Base-by-base conservation (phyloP, 1,284 basidiomycete genomes). In the Neonothopanus nambi region DNA sequence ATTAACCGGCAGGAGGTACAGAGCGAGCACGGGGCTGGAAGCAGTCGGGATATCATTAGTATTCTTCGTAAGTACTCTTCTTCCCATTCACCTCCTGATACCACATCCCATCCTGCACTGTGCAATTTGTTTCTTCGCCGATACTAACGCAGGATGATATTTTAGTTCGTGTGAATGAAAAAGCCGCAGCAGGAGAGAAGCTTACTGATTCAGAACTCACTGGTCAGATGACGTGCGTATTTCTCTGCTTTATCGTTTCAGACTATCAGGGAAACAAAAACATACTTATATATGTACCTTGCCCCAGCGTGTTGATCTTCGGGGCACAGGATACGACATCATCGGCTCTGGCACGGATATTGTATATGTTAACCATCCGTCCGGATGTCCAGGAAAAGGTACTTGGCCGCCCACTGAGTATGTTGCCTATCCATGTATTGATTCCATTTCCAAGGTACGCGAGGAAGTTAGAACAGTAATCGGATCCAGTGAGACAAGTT, bases 11-110 rank as follows among this genome's bases (percentile, higher is more conserved):
- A 23, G n/a, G 28, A 45, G 47, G 13, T 54, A 35, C 44, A 28
- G n/a, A 57, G 58, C 8, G 52, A 59, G n/a, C n/a, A n/a, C 1
- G 63, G 63, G 24, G 60, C 62, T 35, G 53, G 60, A n/a, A 58
- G 61, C 1, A 77, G 74, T n/a, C n/a, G n/a, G 60, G 79, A 82
- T 62, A 74, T 82, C 28, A 78, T 80, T 55, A 78, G 72, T 52
- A 67, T 78, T 47, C 66, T 82, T 57, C 57, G 80, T 81, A 51
- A 64, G 78, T 69, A 6, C 30, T 21, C 6, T 46, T 42, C 44
- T 2, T 43, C 36, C 46, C 24, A 15, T n/a, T 2, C 26, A 15
- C 26, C 13, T n/a, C 33, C 38, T 51, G n/a, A 24, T 37, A 18
- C 5, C 46, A n/a, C n/a, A n/a, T n/a, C n/a, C n/a, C n/a, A n/a